Evolutionary conservation across 768 basidiomycete species (phyloP).

Genomic region (Amanita phalloides): DNA sequence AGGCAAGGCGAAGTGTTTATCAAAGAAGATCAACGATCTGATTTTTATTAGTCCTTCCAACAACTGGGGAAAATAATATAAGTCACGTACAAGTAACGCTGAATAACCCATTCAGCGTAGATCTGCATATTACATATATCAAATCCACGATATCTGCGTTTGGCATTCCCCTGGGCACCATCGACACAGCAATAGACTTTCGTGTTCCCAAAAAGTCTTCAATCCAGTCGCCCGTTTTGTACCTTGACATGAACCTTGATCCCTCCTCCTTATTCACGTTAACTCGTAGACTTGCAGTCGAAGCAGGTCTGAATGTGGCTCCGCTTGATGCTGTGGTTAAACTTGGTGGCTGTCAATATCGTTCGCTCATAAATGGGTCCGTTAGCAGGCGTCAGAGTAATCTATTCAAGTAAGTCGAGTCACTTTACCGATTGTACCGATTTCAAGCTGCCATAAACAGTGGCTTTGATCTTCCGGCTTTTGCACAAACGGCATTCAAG

Average conservation of each 20-base stretch:
- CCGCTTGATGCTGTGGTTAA: conserved; percentile 58
- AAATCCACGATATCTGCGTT: conserved; percentile 49
- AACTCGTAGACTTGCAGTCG: conserved; percentile 53
- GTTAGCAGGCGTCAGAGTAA: conserved; percentile 28
- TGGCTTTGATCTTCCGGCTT: conserved; percentile 52
- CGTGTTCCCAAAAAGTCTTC: conserved; percentile 38
- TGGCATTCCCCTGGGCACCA: conserved; percentile 53
- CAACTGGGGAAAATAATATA: conserved; percentile 58
- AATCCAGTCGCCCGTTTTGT: conserved; percentile 45
- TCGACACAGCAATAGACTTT: conserved; percentile 43
- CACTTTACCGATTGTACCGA: neutral
- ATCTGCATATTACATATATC: conserved; percentile 46
- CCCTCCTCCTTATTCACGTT: conserved; percentile 61
- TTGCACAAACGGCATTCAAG: conserved; percentile 57
- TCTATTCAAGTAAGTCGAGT: conserved; percentile 38
- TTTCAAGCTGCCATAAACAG: conserved; percentile 16
- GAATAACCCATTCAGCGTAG: conserved; percentile 56
- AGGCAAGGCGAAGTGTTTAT: conserved; percentile 21
- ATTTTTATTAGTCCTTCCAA: conserved; percentile 38
- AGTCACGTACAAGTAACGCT: conserved; percentile 54
- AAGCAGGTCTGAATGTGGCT: conserved; percentile 47
- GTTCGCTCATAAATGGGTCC: conserved; percentile 22
- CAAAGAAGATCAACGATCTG: neutral
- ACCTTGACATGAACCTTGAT: conserved; percentile 59
- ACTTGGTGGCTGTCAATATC: conserved; percentile 57